phyloP scores from a whole-genome alignment of 306 rosid species.

The Quercus gilva region DNA sequence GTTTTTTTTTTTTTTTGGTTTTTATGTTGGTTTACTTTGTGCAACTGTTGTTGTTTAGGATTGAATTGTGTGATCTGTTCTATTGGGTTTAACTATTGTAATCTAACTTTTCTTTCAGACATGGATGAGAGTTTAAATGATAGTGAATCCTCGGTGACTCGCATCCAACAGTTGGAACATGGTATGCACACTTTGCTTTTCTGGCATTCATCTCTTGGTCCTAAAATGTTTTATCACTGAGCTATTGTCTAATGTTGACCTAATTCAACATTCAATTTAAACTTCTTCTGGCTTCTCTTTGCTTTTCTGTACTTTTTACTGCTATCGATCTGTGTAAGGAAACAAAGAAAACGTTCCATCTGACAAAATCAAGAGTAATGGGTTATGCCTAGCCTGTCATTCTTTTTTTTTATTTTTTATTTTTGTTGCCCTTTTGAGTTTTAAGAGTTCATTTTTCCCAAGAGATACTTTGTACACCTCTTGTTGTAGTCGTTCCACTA shows the following conservation, averaged over 20 bases:
- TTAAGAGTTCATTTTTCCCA: background rate
- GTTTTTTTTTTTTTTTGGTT: background rate
- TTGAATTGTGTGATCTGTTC: background rate
- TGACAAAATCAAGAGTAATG: background rate
- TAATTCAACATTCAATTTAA: background rate
- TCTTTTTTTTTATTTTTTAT: too few species aligned
- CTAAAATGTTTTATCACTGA: background rate
- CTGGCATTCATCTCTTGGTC: background rate
- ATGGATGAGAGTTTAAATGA: slow-evolving; percentile 38
- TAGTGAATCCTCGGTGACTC: slow-evolving; percentile 47
- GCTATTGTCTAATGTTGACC: background rate
- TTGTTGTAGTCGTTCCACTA: background rate
- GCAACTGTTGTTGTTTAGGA: slow-evolving; percentile 10
- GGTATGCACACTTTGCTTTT: slow-evolving; percentile 42
- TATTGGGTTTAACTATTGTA: background rate
- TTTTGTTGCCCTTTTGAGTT: background rate
- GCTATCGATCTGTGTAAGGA: background rate
- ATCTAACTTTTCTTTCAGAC: slow-evolving; percentile 12
- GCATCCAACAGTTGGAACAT: slow-evolving; percentile 69
- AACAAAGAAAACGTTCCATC: background rate
- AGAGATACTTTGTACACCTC: background rate
- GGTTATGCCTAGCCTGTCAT: background rate
- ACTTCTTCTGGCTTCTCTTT: background rate
- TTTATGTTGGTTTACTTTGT: background rate
- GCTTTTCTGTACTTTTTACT: background rate